phyloP scores from a whole-genome alignment of 352 stramenopile genomes.

The Phytophthora meadii region DNA sequence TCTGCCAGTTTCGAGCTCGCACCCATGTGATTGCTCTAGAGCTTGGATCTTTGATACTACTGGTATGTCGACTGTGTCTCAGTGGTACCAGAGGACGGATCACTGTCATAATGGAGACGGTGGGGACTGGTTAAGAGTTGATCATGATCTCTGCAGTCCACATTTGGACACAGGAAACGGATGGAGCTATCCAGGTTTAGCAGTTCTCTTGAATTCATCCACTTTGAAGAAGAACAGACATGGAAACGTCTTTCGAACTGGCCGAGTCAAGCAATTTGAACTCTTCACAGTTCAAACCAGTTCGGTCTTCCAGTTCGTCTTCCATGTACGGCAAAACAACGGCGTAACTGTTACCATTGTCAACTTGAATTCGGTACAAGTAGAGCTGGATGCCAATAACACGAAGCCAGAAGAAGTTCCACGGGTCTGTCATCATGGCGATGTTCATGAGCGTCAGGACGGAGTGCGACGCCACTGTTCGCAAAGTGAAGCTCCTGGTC shows the following conservation, averaged over 20 bases:
- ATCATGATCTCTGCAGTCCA: not conserved
- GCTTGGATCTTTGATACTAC: conserved; percentile 9
- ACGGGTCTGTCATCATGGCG: conserved; percentile 61
- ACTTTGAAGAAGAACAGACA: conserved; percentile 29
- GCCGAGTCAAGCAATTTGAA: conserved; percentile 31
- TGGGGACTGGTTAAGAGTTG: too few relatives aligned
- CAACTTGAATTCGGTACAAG: conserved; percentile 36
- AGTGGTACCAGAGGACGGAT: conserved; percentile 2
- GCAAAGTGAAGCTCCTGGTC: conserved; percentile 1
- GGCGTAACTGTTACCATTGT: conserved; percentile 9
- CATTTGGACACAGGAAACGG: conserved; percentile 6
- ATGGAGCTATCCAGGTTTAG: conserved; percentile 9
- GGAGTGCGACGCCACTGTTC: conserved; percentile 20
- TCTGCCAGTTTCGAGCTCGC: conserved; percentile 15
- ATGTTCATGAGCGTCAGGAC: conserved; percentile 54
- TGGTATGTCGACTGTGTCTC: not conserved
- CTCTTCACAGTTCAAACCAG: conserved; percentile 23
- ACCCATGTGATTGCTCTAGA: conserved; percentile 1
- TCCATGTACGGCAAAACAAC: conserved; percentile 41
- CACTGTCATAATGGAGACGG: conserved; percentile 3
- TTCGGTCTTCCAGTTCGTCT: conserved; percentile 37
- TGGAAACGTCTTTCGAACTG: conserved; percentile 29
- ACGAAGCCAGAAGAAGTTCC: conserved; percentile 44
- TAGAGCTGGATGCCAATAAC: conserved; percentile 41
- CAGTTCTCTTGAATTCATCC: conserved; percentile 10